Evolutionary conservation across 768 basidiomycete genomes (phyloP).

Genomic region (Kwoniella sp.): DNA sequence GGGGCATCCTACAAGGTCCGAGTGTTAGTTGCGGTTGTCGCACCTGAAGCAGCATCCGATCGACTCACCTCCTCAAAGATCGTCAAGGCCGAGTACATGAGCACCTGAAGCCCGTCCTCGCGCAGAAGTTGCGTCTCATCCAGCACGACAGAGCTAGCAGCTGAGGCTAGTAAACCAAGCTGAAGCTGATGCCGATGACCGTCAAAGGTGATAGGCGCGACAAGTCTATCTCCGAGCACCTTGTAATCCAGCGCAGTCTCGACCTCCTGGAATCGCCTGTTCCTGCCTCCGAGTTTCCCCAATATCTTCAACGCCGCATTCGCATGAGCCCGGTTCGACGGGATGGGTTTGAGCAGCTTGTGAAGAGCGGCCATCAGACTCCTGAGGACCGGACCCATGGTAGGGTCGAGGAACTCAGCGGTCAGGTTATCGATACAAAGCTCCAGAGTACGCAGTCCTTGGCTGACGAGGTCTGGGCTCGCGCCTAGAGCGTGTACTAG

Average conservation of each 20-base stretch:
- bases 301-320: slow-evolving; percentile 93
- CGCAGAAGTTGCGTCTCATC: slow-evolving; percentile 53
- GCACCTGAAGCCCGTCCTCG: slow-evolving; percentile 50
- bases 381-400: slow-evolving; percentile 81
- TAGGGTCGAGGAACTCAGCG: slow-evolving; percentile 95
- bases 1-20: slow-evolving; percentile 27
- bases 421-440: slow-evolving; percentile 99
- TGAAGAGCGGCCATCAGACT: slow-evolving; percentile 94
- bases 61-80: slow-evolving; percentile 68
- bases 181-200: slow-evolving; percentile 64
- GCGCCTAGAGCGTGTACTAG: slow-evolving; percentile 85
- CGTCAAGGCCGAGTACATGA: slow-evolving; percentile 68
- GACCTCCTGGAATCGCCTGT: slow-evolving; percentile 75
- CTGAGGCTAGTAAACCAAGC: slow-evolving; percentile 60
- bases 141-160: slow-evolving; percentile 64
- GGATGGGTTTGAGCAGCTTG: slow-evolving; percentile 81
- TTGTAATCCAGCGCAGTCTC: slow-evolving; percentile 71
- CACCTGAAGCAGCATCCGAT: background rate
- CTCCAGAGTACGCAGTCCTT: slow-evolving; percentile 92
- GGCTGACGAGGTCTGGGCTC: slow-evolving; percentile 80
- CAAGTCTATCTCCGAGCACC: slow-evolving; percentile 66
- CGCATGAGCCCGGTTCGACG: slow-evolving; percentile 76
- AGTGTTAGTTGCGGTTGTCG: background rate
- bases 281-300: slow-evolving; percentile 92
- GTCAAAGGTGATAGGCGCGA: slow-evolving; percentile 66